A percentile compares a stretch with the other conserved stretches of the same genome.
Conservation (phyloP, 2,329 filamentous ascomycete genomes). For the Beauveria varroae region DNA sequence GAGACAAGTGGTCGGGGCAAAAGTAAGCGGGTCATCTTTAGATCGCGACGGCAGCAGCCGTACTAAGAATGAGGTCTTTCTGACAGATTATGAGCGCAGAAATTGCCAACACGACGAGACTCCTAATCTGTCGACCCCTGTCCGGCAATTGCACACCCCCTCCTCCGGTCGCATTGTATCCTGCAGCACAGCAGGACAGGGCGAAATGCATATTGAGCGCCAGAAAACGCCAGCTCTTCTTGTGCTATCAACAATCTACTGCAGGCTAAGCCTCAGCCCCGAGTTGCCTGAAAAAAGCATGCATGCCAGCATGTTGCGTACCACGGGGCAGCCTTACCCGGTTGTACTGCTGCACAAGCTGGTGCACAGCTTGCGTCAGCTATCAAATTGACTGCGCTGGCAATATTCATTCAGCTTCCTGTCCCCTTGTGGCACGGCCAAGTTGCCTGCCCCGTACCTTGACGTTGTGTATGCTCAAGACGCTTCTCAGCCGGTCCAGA, state of each 20-base stretch:
- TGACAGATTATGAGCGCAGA: not conserved
- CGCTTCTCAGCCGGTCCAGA: too few species aligned
- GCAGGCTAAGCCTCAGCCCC: not conserved
- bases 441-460: not conserved
- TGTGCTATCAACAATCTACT: too few species aligned
- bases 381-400: not conserved
- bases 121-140: not conserved
- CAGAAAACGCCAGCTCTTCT: too few species aligned
- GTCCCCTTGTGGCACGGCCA: not conserved
- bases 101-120: too few species aligned
- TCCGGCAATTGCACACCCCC: not conserved
- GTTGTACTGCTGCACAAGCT: not conserved
- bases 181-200: too few species aligned
- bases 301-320: not conserved
- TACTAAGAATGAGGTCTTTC: not conserved
- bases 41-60: not conserved
- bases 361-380: not conserved
- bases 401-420: not conserved
- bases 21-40: not conserved
- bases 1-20: not conserved
- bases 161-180: not conserved
- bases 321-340: not conserved
- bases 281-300: not conserved
- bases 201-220: too few species aligned
- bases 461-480: too few species aligned